Evolutionary conservation across 2,329 filamentous ascomycete genomes (phyloP), one percentile per base, ranked within the genome.

Genomic region (Fusarium cicatricum): DNA sequence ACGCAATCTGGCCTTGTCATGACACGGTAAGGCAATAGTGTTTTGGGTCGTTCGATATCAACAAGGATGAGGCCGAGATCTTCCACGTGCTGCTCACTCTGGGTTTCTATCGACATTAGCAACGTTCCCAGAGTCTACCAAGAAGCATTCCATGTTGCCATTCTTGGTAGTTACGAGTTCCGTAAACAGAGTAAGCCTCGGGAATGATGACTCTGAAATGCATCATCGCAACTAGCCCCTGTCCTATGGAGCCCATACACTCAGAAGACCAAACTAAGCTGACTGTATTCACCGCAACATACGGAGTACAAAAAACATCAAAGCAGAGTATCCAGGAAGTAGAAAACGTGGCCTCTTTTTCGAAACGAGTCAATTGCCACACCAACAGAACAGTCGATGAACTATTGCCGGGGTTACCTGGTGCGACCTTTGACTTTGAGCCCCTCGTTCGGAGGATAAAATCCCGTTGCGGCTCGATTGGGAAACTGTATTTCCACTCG

Each of bases 391-490:
- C 38, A 38, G 29, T 41, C 38, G 31, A 28, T 28, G 28, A 15
- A 34, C 33, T 31, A 16, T 37, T 15, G 23, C 15, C 28, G 26
- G 46, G 53, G 16, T 42, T 19, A 28, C n/a, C n/a, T 29, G 29
- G 26, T 15, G 28, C 19, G 21, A 34, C 17, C 21, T 37, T 31
- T 16, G 26, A 16, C 49, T 45, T 19, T 34, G 15, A 33, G 28
- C 41, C 44, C 40, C 45, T 51, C 28, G 33, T 43, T 62, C 60
- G 60, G 60, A 64, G 31, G 38, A 46, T 64, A 38, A 39, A 49
- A 64, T 28, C 52, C 60, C 60, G 60, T 61, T 50, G 48, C 29
- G 39, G 33, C 60, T 64, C 39, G 36, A 64, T 62, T 45, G 48
- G 60, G 60, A 31, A 58, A 64, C 32, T 58, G 10, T 48, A 33